Evolutionary conservation across 192 early-diverging fungal species (phyloP).

Genomic region (Coemansia sp.): DNA sequence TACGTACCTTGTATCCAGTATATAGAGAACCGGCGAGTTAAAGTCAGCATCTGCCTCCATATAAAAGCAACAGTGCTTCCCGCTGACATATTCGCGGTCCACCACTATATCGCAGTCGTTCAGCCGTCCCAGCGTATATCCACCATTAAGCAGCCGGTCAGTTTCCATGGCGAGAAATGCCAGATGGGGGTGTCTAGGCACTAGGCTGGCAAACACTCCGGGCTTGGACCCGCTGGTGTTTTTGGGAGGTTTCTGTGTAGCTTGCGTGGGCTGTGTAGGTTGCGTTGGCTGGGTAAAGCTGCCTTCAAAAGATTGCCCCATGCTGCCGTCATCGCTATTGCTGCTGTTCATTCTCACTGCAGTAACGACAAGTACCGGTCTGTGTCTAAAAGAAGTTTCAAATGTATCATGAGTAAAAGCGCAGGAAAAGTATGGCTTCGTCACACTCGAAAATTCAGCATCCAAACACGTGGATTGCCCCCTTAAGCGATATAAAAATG

Average conservation of each 20-base stretch:
- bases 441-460: too few species aligned
- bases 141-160: slow-evolving; percentile 18
- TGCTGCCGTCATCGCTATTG: not conserved
- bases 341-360: slow-evolving; percentile 7
- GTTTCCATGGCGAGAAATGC: slow-evolving; percentile 27
- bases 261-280: slow-evolving; percentile 41
- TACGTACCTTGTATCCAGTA: slow-evolving; percentile 34
- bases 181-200: slow-evolving; percentile 45
- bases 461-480: too few species aligned
- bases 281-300: slow-evolving; percentile 43
- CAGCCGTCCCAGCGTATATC: slow-evolving; percentile 40
- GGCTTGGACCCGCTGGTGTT: slow-evolving; percentile 4
- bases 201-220: slow-evolving; percentile 30
- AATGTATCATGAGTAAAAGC: too few species aligned
- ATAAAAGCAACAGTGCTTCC: slow-evolving; percentile 37
- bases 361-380: too few species aligned
- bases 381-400: too few species aligned
- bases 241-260: slow-evolving; percentile 39
- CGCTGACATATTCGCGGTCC: slow-evolving; percentile 39
- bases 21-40: slow-evolving; percentile 21
- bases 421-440: too few species aligned
- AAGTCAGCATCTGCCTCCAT: slow-evolving; percentile 24
- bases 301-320: not conserved
- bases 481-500: too few species aligned
- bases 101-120: slow-evolving; percentile 30